Percentiles rank a stretch among this genome's conserved stretches.
phyloP scores from a whole-genome alignment of 2,329 filamentous ascomycete species.

The Fusarium avenaceum region DNA sequence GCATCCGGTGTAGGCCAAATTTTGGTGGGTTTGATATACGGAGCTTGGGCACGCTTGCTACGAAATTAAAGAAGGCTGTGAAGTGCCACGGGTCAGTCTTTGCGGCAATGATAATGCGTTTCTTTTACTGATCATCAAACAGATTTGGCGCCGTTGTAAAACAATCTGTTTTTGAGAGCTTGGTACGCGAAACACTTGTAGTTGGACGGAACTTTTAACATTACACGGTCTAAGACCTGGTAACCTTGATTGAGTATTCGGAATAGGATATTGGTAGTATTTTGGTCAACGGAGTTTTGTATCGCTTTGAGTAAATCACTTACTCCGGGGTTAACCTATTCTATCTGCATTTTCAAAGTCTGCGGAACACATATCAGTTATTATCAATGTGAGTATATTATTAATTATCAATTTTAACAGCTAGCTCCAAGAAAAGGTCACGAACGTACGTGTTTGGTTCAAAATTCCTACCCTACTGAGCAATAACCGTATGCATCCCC shows the following conservation, averaged over 20 bases:
- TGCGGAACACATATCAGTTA: too few relatives aligned
- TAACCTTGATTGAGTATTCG: too few relatives aligned
- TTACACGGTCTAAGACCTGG: background rate
- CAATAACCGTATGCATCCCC: too few relatives aligned
- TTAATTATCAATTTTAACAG: too few relatives aligned
- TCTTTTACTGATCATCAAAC: background rate
- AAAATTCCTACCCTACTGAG: too few relatives aligned
- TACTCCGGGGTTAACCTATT: rapidly evolving
- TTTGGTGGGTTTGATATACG: slow-evolving; percentile 12
- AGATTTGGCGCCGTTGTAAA: slow-evolving; percentile 32
- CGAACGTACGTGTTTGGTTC: too few relatives aligned
- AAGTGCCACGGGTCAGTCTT: slow-evolving; percentile 27
- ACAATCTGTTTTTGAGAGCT: slow-evolving; percentile 23
- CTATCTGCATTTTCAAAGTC: too few relatives aligned
- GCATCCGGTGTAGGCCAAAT: slow-evolving; percentile 15
- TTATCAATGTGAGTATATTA: too few relatives aligned
- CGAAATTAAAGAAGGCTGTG: slow-evolving; percentile 8
- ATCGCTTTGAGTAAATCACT: too few relatives aligned
- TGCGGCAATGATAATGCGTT: rapidly evolving
- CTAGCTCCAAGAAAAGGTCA: too few relatives aligned
- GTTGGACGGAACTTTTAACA: slow-evolving; percentile 1
- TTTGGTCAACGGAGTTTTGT: too few relatives aligned
- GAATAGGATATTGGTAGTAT: too few relatives aligned
- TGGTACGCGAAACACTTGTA: slow-evolving; percentile 17
- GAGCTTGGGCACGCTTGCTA: slow-evolving; percentile 1